Evolutionary conservation across 2,329 filamentous ascomycete genomes (phyloP), one percentile per base, ranked within the genome.

Genomic region (Teratosphaeria nubilosa): DNA sequence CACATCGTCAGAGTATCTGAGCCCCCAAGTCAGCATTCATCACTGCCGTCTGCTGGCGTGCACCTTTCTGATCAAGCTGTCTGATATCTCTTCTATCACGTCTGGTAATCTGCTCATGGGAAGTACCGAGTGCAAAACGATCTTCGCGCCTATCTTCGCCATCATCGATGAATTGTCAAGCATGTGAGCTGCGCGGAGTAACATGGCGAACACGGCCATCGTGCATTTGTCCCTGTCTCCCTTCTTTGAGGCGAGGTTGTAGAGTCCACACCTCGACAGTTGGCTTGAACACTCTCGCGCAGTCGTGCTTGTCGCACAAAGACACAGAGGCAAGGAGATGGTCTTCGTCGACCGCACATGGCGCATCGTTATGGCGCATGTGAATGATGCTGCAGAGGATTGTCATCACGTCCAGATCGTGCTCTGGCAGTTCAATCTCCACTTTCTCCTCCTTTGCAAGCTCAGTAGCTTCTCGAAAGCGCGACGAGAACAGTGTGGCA

Each of bases 351-450:
- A 45, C 11, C 37, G n/a, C 11, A 20, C 16, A 45, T 45, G 37
- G 37, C 37, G n/a, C 37, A 16, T 45, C 37, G 37, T 45, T 45
- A 16, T 45, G 37, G 16, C 37, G 37, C 37, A 45, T 16, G 37
- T 45, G 37, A 5, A 55, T 4, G 32, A 55, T 24, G 20, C 25
- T 13, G 34, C 37, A 55, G 14, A 55, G 53, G 32, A 22, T 20
- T 4, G 5, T 55, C 32, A 55, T 48, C 6, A 25, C 11, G 16
- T 14, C 11, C 3, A 14, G 16, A n/a, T 66, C 61, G 37, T 67
- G 63, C 25, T 64, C 62, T 1, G 61, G 61, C 7, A 69, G 63
- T 24, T 57, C 34, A 10, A 69, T 50, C 32, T 45, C 24, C 24
- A 24, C 20, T n/a, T 37, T 31, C 14, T 25, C 55, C n/a, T 25